Evolutionary conservation across 2,329 filamentous ascomycete genomes (phyloP), one percentile per base, ranked within the genome.

Genomic region (Paraconiothyrium brasiliense): DNA sequence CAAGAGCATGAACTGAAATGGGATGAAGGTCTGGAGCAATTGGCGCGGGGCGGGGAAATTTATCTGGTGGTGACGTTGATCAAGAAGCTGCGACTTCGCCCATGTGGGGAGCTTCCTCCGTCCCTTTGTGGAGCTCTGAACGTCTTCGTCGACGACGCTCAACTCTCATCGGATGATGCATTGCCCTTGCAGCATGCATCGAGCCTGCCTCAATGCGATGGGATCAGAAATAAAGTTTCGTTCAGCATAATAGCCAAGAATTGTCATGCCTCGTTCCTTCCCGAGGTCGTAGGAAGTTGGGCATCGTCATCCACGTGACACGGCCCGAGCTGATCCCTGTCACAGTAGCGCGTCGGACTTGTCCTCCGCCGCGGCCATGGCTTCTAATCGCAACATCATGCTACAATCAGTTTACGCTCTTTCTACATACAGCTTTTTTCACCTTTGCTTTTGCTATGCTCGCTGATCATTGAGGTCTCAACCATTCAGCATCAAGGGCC

Each of bases 1-100:
- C 41, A 67, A 64, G 44, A 73, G 56, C 74, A 76, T 77, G 24
- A 65, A 70, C 61, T 65, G 59, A 46, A 43, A 61, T 49, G 32
- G 58, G 41, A 24, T 49, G 54, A 44, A 52, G 58, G 24, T 49
- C 30, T 44, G 49, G 11, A 56, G 44, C 44, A 57, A 30, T 51
- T 56, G 58, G 48, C 54, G 47, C 58, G 51, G 27, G 61, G 61
- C 58, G 61, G 56, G 57, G 55, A 27, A 37, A 37, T 43, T 51
- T 58, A 39, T 43, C 27, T 54, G 55, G 48, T 57, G 46, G 56
- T 66, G 57, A 63, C 48, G 49, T 58, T 41, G 39, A 55, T 51
- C 20, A 14, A n/a, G 24, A 22, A 32, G 34, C 22, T 58, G 46
- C 47, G 46, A 35, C 46, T 50, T 24, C 46, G 37, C 14, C 43